Evolutionary conservation across 2,329 filamentous ascomycete genomes (phyloP), one percentile per base, ranked within the genome.

Genomic region (Tolypocladium pustulatum): DNA sequence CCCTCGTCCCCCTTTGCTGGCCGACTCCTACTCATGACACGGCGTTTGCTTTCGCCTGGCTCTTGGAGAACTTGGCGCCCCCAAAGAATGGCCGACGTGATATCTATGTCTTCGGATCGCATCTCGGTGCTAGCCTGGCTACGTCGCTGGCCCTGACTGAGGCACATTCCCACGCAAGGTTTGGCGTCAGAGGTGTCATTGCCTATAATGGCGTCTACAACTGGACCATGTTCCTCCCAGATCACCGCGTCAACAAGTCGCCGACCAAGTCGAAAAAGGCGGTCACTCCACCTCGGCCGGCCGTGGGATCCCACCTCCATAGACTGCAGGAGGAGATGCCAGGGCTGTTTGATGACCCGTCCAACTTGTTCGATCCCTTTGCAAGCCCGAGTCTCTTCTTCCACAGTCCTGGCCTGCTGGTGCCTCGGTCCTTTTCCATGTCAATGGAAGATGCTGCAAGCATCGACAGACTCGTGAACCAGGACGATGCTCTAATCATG

Each of bases 171-270:
- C 71, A 78, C 57, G 65, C 70, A 17, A 69, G 65, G 37, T 75
- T 81, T 65, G 74, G 73, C 43, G 73, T 86, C 51, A 75, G 80
- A 12, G 83, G 83, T 9, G 68, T 85, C 37, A 71, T 83, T 20
- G 76, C 78, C 9, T 80, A 80, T 68, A 83, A 87, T 62, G 84
- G 82, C 49, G 76, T 87, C 59, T 87, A 84, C 71, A 80, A 87
- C 71, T 87, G 84, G 84, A 83, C 82, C 59, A 80, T 75, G 67
- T 82, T 85, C 60, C 74, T 84, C 13, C 79, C 80, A 0, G 76
- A 80, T 61, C 80, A 84, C 59, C 75, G 73, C 8, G 68, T 77
- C 61, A 77, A 82, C 63, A 65, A 59, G 7, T 58, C 64, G 1
- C 56, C 62, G 12, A 66, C 60, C 34, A 58, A 54, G 15, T 57